Evolutionary conservation across 2,329 filamentous ascomycete genomes (phyloP).

Genomic region (Chaetomiaceae sp.): DNA sequence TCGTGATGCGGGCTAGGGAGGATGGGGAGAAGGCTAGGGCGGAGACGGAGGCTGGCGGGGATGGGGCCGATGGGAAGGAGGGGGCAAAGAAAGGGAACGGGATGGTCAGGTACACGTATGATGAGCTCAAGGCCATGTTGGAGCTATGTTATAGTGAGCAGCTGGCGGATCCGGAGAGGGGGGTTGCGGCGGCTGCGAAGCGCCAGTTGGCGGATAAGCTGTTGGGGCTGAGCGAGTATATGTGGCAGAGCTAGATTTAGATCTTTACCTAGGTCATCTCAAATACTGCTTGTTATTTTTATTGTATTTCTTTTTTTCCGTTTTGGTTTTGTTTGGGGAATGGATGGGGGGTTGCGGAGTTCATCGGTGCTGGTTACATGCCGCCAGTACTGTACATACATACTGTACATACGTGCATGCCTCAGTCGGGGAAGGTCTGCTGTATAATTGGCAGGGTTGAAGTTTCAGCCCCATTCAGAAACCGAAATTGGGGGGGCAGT

Average conservation of each 20-base stretch:
- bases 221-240: slow-evolving; percentile 65
- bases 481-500: too few relatives aligned
- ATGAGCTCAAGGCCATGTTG: slow-evolving; percentile 61
- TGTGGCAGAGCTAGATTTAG: slow-evolving; percentile 51
- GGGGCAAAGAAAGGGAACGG: neutral
- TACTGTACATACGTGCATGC: too few relatives aligned
- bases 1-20: slow-evolving; percentile 59
- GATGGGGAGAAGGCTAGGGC: slow-evolving; percentile 34
- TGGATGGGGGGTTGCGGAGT: too few relatives aligned
- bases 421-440: too few relatives aligned
- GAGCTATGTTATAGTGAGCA: slow-evolving; percentile 67
- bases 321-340: too few relatives aligned
- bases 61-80: slow-evolving; percentile 14
- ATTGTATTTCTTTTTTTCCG: too few relatives aligned
- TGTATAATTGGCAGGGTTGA: too few relatives aligned
- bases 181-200: slow-evolving; percentile 62
- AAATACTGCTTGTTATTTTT: too few relatives aligned
- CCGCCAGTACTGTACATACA: too few relatives aligned
- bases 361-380: too few relatives aligned
- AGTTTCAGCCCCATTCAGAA: too few relatives aligned
- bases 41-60: slow-evolving; percentile 10
- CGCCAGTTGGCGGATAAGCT: slow-evolving; percentile 67
- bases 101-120: slow-evolving; percentile 50
- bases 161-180: slow-evolving; percentile 61
- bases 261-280: neutral